Percentiles rank a stretch among this genome's conserved stretches.
These are phyloP conservation scores for Monosporascus sp. DNA, from an alignment of 2,329 filamentous ascomycete species.

Conservation along the genomic window DNA sequence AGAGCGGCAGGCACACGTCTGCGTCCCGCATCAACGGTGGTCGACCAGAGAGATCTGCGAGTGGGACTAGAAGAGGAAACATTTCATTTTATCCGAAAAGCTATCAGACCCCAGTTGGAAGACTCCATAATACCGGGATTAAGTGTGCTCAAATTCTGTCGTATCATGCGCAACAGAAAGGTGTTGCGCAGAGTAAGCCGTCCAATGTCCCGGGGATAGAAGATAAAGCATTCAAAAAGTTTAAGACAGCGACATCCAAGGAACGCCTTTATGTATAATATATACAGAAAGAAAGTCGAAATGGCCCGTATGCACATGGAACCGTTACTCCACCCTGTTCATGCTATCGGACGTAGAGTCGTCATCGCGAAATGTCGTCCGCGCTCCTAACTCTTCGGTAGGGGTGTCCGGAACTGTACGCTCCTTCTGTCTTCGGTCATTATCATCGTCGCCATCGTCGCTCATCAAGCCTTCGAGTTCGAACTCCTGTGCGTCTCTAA, in stretches of 20 bases:
- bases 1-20: not conserved
- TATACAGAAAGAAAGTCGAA: not conserved
- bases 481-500: conserved; percentile 84
- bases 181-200: too few relatives aligned
- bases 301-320: too few relatives aligned
- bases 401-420: not conserved
- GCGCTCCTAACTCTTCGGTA: not conserved
- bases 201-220: not conserved
- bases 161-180: too few relatives aligned
- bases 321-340: too few relatives aligned
- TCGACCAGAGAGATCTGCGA: not conserved
- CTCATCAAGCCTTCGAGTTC: conserved; percentile 87
- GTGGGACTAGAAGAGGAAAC: too few relatives aligned
- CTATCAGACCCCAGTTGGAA: too few relatives aligned
- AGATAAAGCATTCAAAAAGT: not conserved
- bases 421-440: conserved; percentile 27
- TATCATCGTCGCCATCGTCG: conserved; percentile 76
- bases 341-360: too few relatives aligned
- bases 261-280: not conserved
- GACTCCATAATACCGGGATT: too few relatives aligned
- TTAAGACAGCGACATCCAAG: too few relatives aligned
- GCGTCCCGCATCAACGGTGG: not conserved
- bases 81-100: too few relatives aligned
- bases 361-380: not conserved
- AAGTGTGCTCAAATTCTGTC: too few relatives aligned